Evolutionary conservation across 2,329 filamentous ascomycete genomes (phyloP).

Genomic region (Cladophialophora exuberans): DNA sequence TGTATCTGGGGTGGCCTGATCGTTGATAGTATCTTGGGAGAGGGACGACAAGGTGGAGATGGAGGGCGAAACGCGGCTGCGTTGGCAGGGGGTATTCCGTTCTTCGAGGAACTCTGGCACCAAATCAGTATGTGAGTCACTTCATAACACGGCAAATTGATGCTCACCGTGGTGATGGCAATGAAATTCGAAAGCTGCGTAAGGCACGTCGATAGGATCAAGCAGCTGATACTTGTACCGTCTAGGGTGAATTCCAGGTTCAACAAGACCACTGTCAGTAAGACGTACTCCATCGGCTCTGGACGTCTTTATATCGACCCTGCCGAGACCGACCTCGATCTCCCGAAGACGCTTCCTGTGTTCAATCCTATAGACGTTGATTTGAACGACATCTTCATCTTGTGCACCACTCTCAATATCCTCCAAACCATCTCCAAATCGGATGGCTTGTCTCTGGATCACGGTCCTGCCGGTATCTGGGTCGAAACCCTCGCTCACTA

Average conservation of each 20-base stretch:
- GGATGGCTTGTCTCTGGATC: slow-evolving; percentile 26
- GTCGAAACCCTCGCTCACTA: slow-evolving; percentile 21
- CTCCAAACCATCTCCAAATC: slow-evolving; percentile 24
- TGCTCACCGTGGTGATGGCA: slow-evolving; percentile 27
- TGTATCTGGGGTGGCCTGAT: too few species aligned
- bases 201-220: slow-evolving; percentile 53
- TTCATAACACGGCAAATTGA: not conserved
- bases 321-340: slow-evolving; percentile 13
- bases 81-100: slow-evolving; percentile 3
- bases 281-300: slow-evolving; percentile 20
- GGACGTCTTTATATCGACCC: slow-evolving; percentile 1
- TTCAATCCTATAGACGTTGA: slow-evolving; percentile 31
- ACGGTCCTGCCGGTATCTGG: slow-evolving; percentile 10
- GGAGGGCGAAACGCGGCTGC: not conserved
- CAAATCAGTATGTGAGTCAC: not conserved
- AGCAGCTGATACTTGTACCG: slow-evolving; percentile 54
- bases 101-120: slow-evolving; percentile 15
- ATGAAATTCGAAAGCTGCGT: slow-evolving; percentile 46
- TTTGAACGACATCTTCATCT: slow-evolving; percentile 29
- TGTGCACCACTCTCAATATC: not conserved
- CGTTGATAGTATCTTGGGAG: slow-evolving; percentile 10
- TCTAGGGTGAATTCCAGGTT: slow-evolving; percentile 24
- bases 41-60: slow-evolving; percentile 12
- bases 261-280: slow-evolving; percentile 31
- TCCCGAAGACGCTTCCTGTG: slow-evolving; percentile 25